Percentiles rank a stretch among this genome's conserved stretches.
These are phyloP conservation scores for Trypanosoma scelopori DNA, from an alignment of 208 protist species.

Conservation along the genomic window DNA sequence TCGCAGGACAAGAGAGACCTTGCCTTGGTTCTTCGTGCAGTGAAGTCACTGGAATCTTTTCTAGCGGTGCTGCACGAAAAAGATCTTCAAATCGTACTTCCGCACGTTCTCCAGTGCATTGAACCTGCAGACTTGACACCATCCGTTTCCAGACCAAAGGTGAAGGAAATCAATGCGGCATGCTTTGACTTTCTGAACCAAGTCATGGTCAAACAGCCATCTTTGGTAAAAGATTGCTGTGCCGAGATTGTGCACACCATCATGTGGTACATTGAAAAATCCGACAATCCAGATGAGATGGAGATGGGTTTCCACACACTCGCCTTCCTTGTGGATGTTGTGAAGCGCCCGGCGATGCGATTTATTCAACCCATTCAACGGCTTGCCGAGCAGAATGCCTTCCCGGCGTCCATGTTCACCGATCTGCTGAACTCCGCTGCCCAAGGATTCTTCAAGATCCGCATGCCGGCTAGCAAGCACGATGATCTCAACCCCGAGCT, in stretches of 20 bases:
- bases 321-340: constrained; percentile 67
- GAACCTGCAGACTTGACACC: constrained; percentile 64
- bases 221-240: constrained; percentile 80
- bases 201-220: constrained; percentile 76
- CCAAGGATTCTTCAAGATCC: constrained; percentile 41
- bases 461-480: constrained; percentile 28
- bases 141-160: constrained; percentile 36
- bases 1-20: constrained; percentile 86
- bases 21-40: constrained; percentile 74
- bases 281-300: constrained; percentile 75
- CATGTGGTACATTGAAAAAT: constrained; percentile 86
- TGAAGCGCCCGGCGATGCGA: constrained; percentile 66
- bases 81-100: constrained; percentile 82
- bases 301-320: constrained; percentile 76
- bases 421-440: constrained; percentile 63
- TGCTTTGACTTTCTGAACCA: constrained; percentile 88
- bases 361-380: constrained; percentile 81
- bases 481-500: constrained; percentile 67
- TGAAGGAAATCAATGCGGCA: constrained; percentile 81
- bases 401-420: constrained; percentile 57
- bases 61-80: constrained; percentile 84
- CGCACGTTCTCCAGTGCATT: constrained; percentile 88
- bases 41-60: constrained; percentile 87
- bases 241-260: constrained; percentile 87
- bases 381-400: constrained; percentile 68